phyloP scores from a whole-genome alignment of 2,329 filamentous ascomycete species.

The Cytospora piceicola region DNA sequence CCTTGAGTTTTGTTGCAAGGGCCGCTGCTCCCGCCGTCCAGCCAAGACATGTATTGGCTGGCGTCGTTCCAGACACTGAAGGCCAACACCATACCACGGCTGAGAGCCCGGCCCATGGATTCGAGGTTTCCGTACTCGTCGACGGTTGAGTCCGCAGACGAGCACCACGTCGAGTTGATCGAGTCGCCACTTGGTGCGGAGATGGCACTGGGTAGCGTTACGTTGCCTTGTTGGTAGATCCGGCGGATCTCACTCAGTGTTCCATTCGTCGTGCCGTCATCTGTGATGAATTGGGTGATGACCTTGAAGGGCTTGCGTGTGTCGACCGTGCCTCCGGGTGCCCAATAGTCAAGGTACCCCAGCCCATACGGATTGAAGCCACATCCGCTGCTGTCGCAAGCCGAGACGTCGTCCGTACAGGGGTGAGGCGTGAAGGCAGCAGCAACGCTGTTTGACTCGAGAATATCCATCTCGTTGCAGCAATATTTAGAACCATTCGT shows the following conservation, averaged over 20 bases:
- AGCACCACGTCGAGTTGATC: constrained; percentile 57
- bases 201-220: constrained; percentile 43
- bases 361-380: constrained; percentile 46
- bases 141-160: constrained; percentile 34
- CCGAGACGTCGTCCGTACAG: constrained; percentile 50
- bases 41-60: constrained; percentile 52
- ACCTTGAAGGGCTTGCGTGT: constrained; percentile 46
- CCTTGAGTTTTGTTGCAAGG: constrained; percentile 54
- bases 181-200: constrained; percentile 32
- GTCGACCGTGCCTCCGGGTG: constrained; percentile 46
- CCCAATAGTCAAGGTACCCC: constrained; percentile 38
- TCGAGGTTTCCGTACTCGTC: constrained; percentile 36
- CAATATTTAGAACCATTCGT: constrained; percentile 49
- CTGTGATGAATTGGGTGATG: constrained; percentile 50
- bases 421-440: constrained; percentile 62
- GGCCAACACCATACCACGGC: constrained; percentile 49
- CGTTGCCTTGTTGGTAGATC: constrained; percentile 50
- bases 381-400: constrained; percentile 57
- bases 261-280: constrained; percentile 42
- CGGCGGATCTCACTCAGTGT: constrained; percentile 49
- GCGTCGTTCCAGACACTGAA: constrained; percentile 55
- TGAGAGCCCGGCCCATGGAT: constrained; percentile 45
- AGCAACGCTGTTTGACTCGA: constrained; percentile 62
- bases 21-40: constrained; percentile 50
- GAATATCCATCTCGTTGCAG: constrained; percentile 56